A percentile compares a stretch with the other conserved stretches of the same genome.
These are phyloP conservation scores for Exophiala viscosa DNA, from an alignment of 2,329 filamentous ascomycete genomes.

Conservation along the genomic window DNA sequence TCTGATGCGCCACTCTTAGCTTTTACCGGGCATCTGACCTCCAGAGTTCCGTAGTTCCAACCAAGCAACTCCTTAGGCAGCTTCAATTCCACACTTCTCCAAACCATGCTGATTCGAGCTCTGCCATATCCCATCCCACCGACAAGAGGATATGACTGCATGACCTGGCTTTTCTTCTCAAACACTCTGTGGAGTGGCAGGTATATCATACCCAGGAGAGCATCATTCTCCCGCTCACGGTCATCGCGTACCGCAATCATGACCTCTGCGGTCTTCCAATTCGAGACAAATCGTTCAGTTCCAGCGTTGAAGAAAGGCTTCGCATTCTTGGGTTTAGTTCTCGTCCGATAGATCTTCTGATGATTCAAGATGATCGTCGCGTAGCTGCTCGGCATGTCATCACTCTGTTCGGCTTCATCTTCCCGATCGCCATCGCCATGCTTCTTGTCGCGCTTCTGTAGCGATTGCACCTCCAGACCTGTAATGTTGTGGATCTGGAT, in stretches of 20 bases:
- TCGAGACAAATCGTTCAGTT: slow-evolving; percentile 66
- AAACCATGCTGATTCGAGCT: slow-evolving; percentile 67
- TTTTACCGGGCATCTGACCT: slow-evolving; percentile 55
- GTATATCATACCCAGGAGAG: slow-evolving; percentile 67
- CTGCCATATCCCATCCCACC: slow-evolving; percentile 72
- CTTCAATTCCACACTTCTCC: slow-evolving; percentile 64
- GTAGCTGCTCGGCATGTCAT: slow-evolving; percentile 66
- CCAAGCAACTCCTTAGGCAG: slow-evolving; percentile 58
- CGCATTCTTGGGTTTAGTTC: slow-evolving; percentile 72
- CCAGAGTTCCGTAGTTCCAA: slow-evolving; percentile 69
- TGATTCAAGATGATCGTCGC: slow-evolving; percentile 72
- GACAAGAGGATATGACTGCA: slow-evolving; percentile 62
- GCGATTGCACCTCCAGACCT: slow-evolving; percentile 59
- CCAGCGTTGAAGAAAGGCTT: slow-evolving; percentile 78
- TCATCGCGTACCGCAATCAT: slow-evolving; percentile 66
- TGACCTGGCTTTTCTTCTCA: slow-evolving; percentile 60
- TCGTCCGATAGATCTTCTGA: slow-evolving; percentile 63
- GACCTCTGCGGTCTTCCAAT: slow-evolving; percentile 65
- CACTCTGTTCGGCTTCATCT: slow-evolving; percentile 54
- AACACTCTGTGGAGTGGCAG: slow-evolving; percentile 62
- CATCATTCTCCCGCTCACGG: slow-evolving; percentile 65
- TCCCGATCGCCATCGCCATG: slow-evolving; percentile 39
- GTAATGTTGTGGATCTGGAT: slow-evolving; percentile 72
- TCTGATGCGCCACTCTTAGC: slow-evolving; percentile 42
- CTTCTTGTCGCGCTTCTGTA: slow-evolving; percentile 53